Percentiles rank a stretch among this genome's conserved stretches.
These are phyloP conservation scores for Kregervanrija fluxuum DNA, from an alignment of 805 yeast genomes.

Conservation along the genomic window DNA sequence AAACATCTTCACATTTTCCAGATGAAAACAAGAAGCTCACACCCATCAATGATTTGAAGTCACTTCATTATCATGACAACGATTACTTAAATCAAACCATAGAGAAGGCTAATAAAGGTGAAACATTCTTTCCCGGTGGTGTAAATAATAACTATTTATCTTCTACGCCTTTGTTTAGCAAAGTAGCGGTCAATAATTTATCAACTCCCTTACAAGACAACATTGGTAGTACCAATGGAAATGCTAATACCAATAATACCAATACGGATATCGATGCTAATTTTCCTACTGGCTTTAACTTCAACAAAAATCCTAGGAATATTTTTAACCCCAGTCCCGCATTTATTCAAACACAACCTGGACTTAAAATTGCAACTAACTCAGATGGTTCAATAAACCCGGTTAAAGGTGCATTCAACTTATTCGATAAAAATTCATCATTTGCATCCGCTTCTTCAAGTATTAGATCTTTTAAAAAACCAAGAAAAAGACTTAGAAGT, in stretches of 20 bases:
- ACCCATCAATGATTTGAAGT: slow-evolving; percentile 8
- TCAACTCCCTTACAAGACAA: slow-evolving; percentile 3
- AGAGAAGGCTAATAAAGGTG: slow-evolving; percentile 19
- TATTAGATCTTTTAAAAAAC: slow-evolving; percentile 7
- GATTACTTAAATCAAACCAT: slow-evolving; percentile 17
- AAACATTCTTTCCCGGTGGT: slow-evolving; percentile 21
- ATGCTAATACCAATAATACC: background rate
- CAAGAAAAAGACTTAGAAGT: slow-evolving; percentile 13
- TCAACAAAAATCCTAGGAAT: slow-evolving; percentile 1
- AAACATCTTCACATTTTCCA: slow-evolving; percentile 5
- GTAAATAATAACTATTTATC: slow-evolving; percentile 16
- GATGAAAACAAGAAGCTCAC: slow-evolving; percentile 5
- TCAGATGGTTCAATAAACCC: slow-evolving; percentile 18
- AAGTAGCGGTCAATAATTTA: background rate
- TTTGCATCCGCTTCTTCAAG: slow-evolving; percentile 4
- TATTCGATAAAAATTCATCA: slow-evolving; percentile 17
- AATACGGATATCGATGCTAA: slow-evolving; percentile 6
- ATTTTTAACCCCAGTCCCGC: slow-evolving; percentile 14
- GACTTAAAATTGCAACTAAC: slow-evolving; percentile 14
- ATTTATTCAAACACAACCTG: slow-evolving; percentile 19
- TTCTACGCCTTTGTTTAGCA: slow-evolving; percentile 6
- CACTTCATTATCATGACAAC: slow-evolving; percentile 4
- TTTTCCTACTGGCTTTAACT: slow-evolving; percentile 8
- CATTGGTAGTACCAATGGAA: background rate
- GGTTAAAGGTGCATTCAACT: slow-evolving; percentile 24